Percentiles rank a stretch among this genome's conserved stretches.
phyloP scores from a whole-genome alignment of 306 rosid genomes.

The Quercus mongolica region DNA sequence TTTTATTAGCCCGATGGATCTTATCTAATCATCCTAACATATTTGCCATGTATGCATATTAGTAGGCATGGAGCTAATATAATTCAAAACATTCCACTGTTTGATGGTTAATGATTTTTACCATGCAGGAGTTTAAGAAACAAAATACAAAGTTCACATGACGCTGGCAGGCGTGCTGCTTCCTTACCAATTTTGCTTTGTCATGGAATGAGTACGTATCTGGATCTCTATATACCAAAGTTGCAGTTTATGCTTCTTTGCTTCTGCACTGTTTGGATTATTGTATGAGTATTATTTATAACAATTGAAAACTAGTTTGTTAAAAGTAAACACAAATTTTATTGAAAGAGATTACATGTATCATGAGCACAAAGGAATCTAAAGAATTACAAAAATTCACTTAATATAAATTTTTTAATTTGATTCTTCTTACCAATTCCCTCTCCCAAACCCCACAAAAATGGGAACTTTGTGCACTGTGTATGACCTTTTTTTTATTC shows the following conservation, averaged over 20 bases:
- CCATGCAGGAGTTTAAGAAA: conserved; percentile 68
- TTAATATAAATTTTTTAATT: too few species aligned
- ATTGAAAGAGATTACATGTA: too few species aligned
- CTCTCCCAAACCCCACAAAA: too few species aligned
- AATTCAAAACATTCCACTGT: background rate
- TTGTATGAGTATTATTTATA: too few species aligned
- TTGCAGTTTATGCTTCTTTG: background rate
- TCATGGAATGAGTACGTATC: conserved; percentile 77
- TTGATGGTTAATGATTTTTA: conserved; percentile 5
- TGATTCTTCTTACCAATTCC: too few species aligned
- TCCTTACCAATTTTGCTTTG: conserved; percentile 72
- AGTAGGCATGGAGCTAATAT: background rate
- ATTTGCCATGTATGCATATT: background rate
- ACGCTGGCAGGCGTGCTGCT: conserved; percentile 83
- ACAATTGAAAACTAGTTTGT: too few species aligned
- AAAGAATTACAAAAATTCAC: too few species aligned
- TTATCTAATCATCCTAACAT: background rate
- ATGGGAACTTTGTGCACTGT: too few species aligned
- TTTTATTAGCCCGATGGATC: background rate
- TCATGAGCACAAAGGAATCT: too few species aligned
- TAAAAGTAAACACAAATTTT: too few species aligned
- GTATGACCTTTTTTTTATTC: too few species aligned
- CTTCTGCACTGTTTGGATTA: background rate
- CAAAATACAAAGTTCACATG: conserved; percentile 81
- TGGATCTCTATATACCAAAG: background rate